Base-by-base conservation (phyloP, 2,329 filamentous ascomycete genomes). In the Diplodia seriata region DNA sequence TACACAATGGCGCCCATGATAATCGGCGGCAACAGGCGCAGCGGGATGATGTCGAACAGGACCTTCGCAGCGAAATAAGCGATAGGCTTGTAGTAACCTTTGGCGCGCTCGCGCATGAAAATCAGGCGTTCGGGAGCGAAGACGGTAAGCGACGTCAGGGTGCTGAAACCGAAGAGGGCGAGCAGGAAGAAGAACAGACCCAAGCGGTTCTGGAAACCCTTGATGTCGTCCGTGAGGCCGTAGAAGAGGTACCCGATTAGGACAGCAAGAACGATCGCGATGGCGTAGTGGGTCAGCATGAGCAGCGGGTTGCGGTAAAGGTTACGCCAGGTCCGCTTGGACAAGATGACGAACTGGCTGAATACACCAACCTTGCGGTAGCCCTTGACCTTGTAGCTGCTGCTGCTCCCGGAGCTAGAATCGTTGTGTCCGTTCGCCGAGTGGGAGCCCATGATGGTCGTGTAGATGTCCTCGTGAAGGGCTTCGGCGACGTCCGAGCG, bases 231-330 rank as follows among this genome's bases (percentile, higher is more conserved):
- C 0, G 94, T 97, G 57, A 99, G 84, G 2, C 94, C 95, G 74
- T 98, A 99, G 83, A 98, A 99, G 14, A 99, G 86, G 79, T 92
- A 98, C 3, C 95, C 95, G 1, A 94, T 94, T 68, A 99, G 91
- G 5, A 98, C 94, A 1, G 94, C 95, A 6, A 99, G 86, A 0
- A 98, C 82, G 69, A 99, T 98, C 8, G 95, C 93, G 72, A 97
- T 98, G 47, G 95, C 95, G 76, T 98, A 99, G 80, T 99, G 95
- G 0, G 94, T 97, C 68, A 99, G 86, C 95, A 99, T 99, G 69
- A 99, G 84, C 87, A 98, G 94, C 1, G 95, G 95, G 78, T 99
- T 97, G 68, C 95, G 90, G 82, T 99, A 98, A 7, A 99, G 85
- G 76, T 99, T 99, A 76, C 91, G 93, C 94, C 94, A 99, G 0